Base-by-base conservation (phyloP, 805 yeast species). In the Lipomyces starkeyi region DNA sequence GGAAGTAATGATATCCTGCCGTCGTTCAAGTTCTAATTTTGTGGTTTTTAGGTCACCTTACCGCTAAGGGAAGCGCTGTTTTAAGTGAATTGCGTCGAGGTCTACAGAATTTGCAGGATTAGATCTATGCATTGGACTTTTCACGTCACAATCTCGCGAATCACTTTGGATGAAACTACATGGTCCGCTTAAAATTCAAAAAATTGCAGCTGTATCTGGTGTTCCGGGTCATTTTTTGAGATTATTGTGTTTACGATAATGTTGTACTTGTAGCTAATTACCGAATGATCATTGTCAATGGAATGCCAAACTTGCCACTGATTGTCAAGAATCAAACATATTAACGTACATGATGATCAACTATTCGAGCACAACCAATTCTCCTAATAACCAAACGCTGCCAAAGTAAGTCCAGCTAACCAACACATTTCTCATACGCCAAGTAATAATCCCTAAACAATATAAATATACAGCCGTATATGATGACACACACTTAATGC, bases 1-100 rank as follows among this genome's bases (percentile, higher is more conserved):
- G 27, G 27, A 25, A 25, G 2, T 27, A 3, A 6, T n/a, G 27
- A 20, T 5, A 7, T 27, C 3, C 17, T 37, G 27, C 8, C 47
- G 43, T 14, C 17, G 11, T 27, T 9, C 53, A 49, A 22, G 54
- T 9, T 17, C 34, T 17, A 22, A 40, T 43, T 40, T 13, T 14
- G 14, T 32, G 8, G 34, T 34, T 25, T 14, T n/a, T 55, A 67
- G 70, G 54, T n/a, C 62, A 66, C 58, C 62, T 68, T 13, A 68
- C 71, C 2, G 67, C 71, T 11, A 66, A 62, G 37, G 71, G 71
- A 52, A 53, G 58, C 14, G 40, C 66, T 20, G 62, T 68, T 3
- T 35, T 67, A 20, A 56, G 59, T 58, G 72, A 67, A 32, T 63
- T 69, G 14, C 66, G 72, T 17, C 63, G 59, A 2, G 69, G 72